Base-by-base conservation (phyloP, 1,284 basidiomycete species). In the Schizopora paradoxa region DNA sequence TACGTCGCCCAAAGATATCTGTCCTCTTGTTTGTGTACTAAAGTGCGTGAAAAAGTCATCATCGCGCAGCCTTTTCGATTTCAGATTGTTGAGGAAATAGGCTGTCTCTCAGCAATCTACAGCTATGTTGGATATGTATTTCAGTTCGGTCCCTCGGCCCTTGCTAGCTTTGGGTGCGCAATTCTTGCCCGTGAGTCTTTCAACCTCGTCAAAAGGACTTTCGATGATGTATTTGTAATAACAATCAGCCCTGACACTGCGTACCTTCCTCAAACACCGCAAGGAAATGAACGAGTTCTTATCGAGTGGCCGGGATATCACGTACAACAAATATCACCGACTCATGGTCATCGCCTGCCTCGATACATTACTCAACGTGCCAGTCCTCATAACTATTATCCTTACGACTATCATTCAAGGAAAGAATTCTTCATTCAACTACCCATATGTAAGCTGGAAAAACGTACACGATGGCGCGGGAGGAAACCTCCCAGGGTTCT, bases 21-120 rank as follows among this genome's bases (percentile, higher is more conserved):
- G n/a, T n/a, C n/a, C n/a, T n/a, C 29, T 10, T 22, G n/a, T n/a
- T n/a, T n/a, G 37, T 16, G 40, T 36, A 11, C 25, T 32, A 22
- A 38, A 11, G 23, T 19, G 27, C 35, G 21, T 33, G 18, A 38
- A 13, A n/a, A 54, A 74, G 72, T 70, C 43, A 67, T 67, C 49
- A 61, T 75, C 41, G 66, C 70, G 3, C 72, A 77, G 57, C 71
- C 70, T 2, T 72, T 76, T 56, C 74, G 80, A 19, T 84, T 72
- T 58, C 58, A 75, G 46, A 76, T 83, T 40, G 66, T 66, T 26
- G 77, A 82, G 60, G 69, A 79, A 42, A 51, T 79, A 26, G 80
- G 81, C 2, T 82, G 79, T 55, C 61, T 58, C 32, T 68, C 69
- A 4, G 56, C 54, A 19, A 69, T 64, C 2, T 73, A 67, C 51